Base-by-base conservation (phyloP, 768 basidiomycete genomes). In the Sistotremastrum niveocremeum region DNA sequence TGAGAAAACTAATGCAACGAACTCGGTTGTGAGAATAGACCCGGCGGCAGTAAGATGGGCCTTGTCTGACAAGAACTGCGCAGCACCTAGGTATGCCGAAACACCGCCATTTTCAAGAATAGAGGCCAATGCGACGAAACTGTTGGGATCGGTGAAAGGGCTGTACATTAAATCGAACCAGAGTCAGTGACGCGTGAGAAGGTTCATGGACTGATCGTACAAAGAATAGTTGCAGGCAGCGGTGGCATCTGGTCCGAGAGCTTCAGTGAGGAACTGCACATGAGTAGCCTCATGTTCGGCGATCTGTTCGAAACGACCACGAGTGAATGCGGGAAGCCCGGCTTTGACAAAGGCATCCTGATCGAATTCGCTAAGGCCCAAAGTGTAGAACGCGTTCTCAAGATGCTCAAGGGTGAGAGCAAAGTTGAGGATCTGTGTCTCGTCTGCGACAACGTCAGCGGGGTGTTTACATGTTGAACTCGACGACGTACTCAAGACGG, bases 61-160 rank as follows among this genome's bases (percentile, higher is more conserved):
- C 20, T 20, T 20, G 49, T 70, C 64, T 10, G 57, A 50, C 51
- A 81, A 62, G 49, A 61, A 67, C 30, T 65, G 61, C 4, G 72
- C 70, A 35, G 76, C 74, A 30, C 76, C 77, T n/a, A 68, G 63
- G 60, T 81, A 80, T 30, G 77, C 75, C 10, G 73, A 70, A 4
- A 70, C 65, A 45, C 68, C 66, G 49, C 79, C 68, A 38, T 69
- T 71, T 61, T 81, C 78, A 30, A 84, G 58, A 35, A 69, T 62
- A 43, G 67, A 65, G 20, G 74, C 66, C n/a, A 72, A 58, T 4
- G 67, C 66, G 32, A 73, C 56, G 61, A 83, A 82, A 2, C 66
- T 60, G 29, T 56, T 53, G 28, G 71, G 62, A 46, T 70, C 67
- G 35, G 63, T 64, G 55, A 72, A 68, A 5, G 70, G 65, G 65